Base-by-base conservation (phyloP, 805 yeast genomes). In the Zygoascus flipseniorum region DNA sequence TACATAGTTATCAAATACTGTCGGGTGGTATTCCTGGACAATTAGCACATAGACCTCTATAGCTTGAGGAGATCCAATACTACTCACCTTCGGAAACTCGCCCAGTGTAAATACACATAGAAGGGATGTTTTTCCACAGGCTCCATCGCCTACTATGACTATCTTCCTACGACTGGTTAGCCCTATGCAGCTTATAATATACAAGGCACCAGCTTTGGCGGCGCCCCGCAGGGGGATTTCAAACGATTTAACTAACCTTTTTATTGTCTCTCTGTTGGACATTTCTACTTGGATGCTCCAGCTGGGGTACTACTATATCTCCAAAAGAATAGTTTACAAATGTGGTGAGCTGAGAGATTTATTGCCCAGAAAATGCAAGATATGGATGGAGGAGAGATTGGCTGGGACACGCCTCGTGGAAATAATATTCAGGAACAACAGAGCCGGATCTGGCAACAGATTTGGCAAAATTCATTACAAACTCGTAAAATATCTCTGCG, bases 111-210 rank as follows among this genome's bases (percentile, higher is more conserved):
- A 90, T 19, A 89, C 97, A 63, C 88, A 86, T n/a, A 89, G 73
- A 41, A 89, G 72, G 1, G 96, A 89, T 0, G 97, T 89, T 69
- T 89, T 89, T 10, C 97, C 97, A 69, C 96, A 88, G 0, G 95
- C 96, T 52, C 97, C 96, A 69, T 89, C 97, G 23, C 97, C 97
- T 10, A 89, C 93, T 46, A 89, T 89, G 43, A 89, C 96, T 23
- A 89, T 72, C 65, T 89, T 89, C 62, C 96, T 76, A 5, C 43
- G 11, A 11, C 3, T 5, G 20, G 47, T 44, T 14, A 32, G 44
- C 44, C n/a, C 8, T 37, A 37, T 5, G 13, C 20, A 14, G 18
- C 44, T n/a, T 11, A 42, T n/a, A 42, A 18, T 23, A 5, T 18
- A 5, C 13, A 13, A 13, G 20, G 16, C 23, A 14, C 44, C 44